Conservation (phyloP, 495 filamentous ascomycete species). For the Penicillium turbatum region DNA sequence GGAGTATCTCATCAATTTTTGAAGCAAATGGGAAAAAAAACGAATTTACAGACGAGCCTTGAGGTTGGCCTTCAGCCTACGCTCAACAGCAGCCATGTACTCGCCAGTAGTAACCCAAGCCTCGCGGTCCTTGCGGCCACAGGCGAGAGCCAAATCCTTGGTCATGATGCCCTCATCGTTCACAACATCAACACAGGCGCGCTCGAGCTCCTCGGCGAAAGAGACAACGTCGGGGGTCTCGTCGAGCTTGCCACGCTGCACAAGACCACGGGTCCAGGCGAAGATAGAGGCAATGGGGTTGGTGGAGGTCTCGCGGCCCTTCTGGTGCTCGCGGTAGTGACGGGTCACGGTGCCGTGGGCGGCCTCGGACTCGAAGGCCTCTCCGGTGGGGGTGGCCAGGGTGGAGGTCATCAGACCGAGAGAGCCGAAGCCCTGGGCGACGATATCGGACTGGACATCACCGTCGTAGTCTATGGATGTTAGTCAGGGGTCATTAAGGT, state of each 20-base stretch:
- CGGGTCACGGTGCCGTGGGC: constrained; percentile 98
- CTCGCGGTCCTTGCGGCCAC: constrained; percentile 74
- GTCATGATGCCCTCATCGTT: constrained; percentile 96
- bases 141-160: constrained; percentile 91
- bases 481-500: constrained; percentile 1
- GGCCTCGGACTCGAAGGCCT: constrained; percentile 95
- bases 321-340: constrained; percentile 98
- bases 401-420: constrained; percentile 98
- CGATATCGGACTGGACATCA: constrained; percentile 96
- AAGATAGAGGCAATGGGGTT: constrained; percentile 99
- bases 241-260: constrained; percentile 88
- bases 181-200: constrained; percentile 91
- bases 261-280: constrained; percentile 94
- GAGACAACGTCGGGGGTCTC: constrained; percentile 78
- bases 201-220: constrained; percentile 87
- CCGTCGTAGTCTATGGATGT: constrained; percentile 80
- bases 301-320: constrained; percentile 91
- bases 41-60: constrained; percentile 41
- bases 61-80: constrained; percentile 65
- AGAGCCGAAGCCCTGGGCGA: constrained; percentile 97
- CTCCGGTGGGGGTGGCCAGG: constrained; percentile 89
- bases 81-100: constrained; percentile 87
- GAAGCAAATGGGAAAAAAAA: not conserved
- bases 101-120: constrained; percentile 85
- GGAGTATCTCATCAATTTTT: constrained; percentile 9